Base-by-base conservation (phyloP, 148 eudicot genomes). In the Vaccinium macrocarpon region DNA sequence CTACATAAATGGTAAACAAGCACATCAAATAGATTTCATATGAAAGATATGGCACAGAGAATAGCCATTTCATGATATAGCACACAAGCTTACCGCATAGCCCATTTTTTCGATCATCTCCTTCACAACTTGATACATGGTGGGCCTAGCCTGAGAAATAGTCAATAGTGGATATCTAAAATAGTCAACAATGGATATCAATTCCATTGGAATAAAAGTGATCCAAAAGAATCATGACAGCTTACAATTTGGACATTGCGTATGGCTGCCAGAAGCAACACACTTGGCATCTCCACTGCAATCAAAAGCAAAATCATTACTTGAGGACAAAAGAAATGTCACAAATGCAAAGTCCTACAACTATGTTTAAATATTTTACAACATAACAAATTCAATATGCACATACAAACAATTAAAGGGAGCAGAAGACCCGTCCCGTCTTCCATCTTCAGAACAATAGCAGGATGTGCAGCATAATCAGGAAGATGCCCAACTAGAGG, bases 81-180 rank as follows among this genome's bases (percentile, higher is more conserved):
- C 18, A 68, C 73, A 68, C 5, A 55, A 86, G 88, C 91, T 88
- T 90, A 95, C 99, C 49, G 66, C 81, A 86, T 93, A 95, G 83
- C 99, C 99, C 98, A 95, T 93, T 89, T 95, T 93, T 86, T 95
- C 98, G 86, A 93, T 82, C 97, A 97, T 97, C 81, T 95, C 96
- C 88, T 92, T 90, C 85, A 94, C 90, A 79, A 95, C 95, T 78
- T 95, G 92, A 90, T 97, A 97, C 90, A 97, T 88, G 0, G 99
- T 95, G 49, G 99, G 99, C 87, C 99, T 90, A 77, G 97, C 92
- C 99, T 97, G 93, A 81, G 84, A 89, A 68, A 29, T 49, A 50
- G 57, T 5, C 16, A n/a, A 29, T 6, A 76, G 16, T 0, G 19
- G 29, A 21, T 49, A 76, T 10, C 14, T 75, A 50, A 49, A 76